Conservation (phyloP, 257 asterid genomes). For the Solanum gandarillasii region DNA sequence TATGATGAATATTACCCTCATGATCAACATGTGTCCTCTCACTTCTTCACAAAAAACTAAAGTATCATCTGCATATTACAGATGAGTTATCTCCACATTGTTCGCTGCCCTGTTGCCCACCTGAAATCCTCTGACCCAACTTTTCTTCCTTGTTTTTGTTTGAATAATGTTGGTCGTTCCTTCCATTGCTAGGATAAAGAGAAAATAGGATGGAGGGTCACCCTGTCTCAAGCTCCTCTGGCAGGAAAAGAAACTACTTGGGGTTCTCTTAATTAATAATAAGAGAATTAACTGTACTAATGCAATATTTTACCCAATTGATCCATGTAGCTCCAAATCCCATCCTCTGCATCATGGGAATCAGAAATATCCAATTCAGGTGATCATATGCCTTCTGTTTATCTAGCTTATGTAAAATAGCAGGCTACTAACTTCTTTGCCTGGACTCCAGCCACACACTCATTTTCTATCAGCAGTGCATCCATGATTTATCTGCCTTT, state of each 20-base stretch:
- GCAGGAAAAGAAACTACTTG: background rate
- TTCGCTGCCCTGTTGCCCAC: background rate
- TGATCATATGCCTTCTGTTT: background rate
- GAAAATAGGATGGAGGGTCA: background rate
- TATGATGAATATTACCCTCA: background rate
- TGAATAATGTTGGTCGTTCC: background rate
- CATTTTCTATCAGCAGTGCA: background rate
- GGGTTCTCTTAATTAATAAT: background rate
- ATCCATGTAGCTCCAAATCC: background rate
- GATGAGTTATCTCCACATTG: background rate
- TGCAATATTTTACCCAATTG: background rate
- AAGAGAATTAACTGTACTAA: background rate
- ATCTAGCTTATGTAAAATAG: background rate
- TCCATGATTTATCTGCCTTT: background rate
- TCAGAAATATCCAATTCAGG: background rate
- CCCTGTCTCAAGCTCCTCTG: background rate
- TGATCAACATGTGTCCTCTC: background rate
- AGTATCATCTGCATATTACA: background rate
- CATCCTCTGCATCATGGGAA: background rate
- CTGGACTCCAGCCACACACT: background rate
- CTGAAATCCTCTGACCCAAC: background rate
- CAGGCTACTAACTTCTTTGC: background rate
- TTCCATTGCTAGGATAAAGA: background rate
- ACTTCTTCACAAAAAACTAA: background rate
- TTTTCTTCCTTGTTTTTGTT: background rate